Percentiles rank a stretch among this genome's conserved stretches.
Evolutionary conservation across 1,284 basidiomycete genomes (phyloP).

Genomic region (Cutaneotrichosporon sp.): DNA sequence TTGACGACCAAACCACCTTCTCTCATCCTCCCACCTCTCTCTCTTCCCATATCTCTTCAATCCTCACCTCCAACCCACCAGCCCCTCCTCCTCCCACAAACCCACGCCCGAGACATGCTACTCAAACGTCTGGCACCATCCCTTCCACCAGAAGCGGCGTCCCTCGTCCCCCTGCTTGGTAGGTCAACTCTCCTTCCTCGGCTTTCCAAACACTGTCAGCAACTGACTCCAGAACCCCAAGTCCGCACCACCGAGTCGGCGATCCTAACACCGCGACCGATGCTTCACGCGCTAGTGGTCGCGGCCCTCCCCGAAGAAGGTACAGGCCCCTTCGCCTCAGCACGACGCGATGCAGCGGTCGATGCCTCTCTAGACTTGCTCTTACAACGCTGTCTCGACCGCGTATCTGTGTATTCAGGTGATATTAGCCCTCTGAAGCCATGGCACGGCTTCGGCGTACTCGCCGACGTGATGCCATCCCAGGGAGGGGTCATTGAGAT

Average conservation of each 20-base stretch:
- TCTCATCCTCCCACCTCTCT: background rate
- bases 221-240: conserved; percentile 17
- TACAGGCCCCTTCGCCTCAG: background rate
- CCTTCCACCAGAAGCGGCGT: conserved; percentile 31
- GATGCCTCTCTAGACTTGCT: conserved; percentile 32
- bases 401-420: conserved; percentile 12
- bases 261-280: conserved; percentile 31
- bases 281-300: conserved; percentile 25
- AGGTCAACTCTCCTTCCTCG: background rate
- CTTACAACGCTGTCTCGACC: conserved; percentile 21
- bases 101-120: conserved; percentile 30
- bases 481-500: conserved; percentile 41
- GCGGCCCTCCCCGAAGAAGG: background rate
- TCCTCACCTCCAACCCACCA: background rate
- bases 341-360: background rate
- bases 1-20: background rate
- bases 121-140: conserved; percentile 38
- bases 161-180: conserved; percentile 39
- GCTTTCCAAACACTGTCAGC: background rate
- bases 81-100: background rate
- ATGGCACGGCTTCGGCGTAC: conserved; percentile 42
- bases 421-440: background rate
- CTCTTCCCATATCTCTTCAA: background rate
- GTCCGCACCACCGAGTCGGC: conserved; percentile 46
- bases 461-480: conserved; percentile 14